phyloP scores from a whole-genome alignment of 345 rosid genomes.

The Camelina laxa region DNA sequence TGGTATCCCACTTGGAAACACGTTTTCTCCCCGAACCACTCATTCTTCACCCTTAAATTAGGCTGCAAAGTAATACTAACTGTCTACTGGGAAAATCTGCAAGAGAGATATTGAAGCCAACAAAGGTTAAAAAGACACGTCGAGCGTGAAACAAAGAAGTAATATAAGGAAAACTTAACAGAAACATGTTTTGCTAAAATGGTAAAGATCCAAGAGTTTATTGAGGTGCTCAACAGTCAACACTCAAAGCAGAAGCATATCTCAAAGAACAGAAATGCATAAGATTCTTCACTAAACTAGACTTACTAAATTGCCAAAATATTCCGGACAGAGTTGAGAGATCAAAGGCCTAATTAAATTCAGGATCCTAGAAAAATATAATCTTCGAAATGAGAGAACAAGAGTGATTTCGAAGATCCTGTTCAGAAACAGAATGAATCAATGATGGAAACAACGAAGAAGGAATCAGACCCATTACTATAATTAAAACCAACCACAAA shows the following conservation, averaged over 20 bases:
- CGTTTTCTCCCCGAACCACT: conserved; percentile 66
- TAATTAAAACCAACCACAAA: background rate
- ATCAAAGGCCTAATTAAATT: conserved; percentile 15
- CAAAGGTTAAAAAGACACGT: background rate
- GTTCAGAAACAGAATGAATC: conserved; percentile 20
- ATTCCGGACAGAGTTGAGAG: background rate
- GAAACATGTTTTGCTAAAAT: background rate
- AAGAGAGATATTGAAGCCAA: conserved; percentile 3
- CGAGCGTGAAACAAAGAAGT: background rate
- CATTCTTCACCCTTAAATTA: conserved; percentile 46
- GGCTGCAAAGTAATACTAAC: background rate
- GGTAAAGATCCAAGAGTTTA: background rate
- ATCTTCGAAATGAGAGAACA: conserved; percentile 3
- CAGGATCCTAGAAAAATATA: background rate
- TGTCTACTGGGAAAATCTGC: conserved; percentile 11
- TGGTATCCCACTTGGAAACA: conserved; percentile 80
- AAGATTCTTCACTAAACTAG: conserved; percentile 15
- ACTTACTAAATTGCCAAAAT: background rate
- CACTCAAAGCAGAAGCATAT: conserved; percentile 13
- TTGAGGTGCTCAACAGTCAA: background rate
- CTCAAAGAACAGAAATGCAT: background rate
- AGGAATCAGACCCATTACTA: background rate
- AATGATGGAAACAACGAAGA: conserved; percentile 10
- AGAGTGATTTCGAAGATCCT: conserved; percentile 22
- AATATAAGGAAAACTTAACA: background rate